A percentile compares a stretch with the other conserved stretches of the same genome.
Conservation (phyloP, 2,329 filamentous ascomycete species). For the Cercospora sojina region DNA sequence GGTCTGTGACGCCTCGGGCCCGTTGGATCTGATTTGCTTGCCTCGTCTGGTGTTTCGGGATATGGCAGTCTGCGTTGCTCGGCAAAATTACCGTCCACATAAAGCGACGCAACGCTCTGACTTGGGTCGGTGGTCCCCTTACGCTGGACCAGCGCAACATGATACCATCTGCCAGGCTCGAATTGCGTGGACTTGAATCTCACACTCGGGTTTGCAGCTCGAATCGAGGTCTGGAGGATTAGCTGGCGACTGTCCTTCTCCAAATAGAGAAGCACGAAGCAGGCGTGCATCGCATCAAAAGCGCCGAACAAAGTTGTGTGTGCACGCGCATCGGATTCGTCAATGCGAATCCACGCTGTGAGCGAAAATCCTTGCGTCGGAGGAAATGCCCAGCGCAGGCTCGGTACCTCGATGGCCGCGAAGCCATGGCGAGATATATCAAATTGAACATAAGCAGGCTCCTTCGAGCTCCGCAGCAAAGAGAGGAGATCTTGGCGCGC, state of each 20-base stretch:
- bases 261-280: conserved; percentile 89
- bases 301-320: conserved; percentile 97
- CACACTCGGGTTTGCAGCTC: conserved; percentile 80
- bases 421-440: conserved; percentile 86
- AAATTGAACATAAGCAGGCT: conserved; percentile 87
- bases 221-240: conserved; percentile 93
- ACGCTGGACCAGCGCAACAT: conserved; percentile 84
- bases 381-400: conserved; percentile 81
- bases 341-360: conserved; percentile 82
- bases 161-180: conserved; percentile 79
- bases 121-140: conserved; percentile 29
- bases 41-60: conserved; percentile 68
- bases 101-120: conserved; percentile 65
- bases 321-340: conserved; percentile 76
- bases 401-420: conserved; percentile 84
- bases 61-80: conserved; percentile 91
- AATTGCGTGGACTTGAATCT: conserved; percentile 86
- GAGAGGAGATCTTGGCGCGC: conserved; percentile 70
- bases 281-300: conserved; percentile 87
- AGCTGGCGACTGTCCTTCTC: conserved; percentile 92
- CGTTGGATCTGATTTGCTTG: conserved; percentile 13
- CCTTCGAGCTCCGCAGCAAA: conserved; percentile 70
- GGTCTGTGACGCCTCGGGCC: conserved; percentile 51
- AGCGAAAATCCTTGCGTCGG: conserved; percentile 85
- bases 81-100: conserved; percentile 88